Evolutionary conservation across 2,329 filamentous ascomycete species (phyloP), one percentile per base, ranked within the genome.

Genomic region (Arthrocladium fulminans): DNA sequence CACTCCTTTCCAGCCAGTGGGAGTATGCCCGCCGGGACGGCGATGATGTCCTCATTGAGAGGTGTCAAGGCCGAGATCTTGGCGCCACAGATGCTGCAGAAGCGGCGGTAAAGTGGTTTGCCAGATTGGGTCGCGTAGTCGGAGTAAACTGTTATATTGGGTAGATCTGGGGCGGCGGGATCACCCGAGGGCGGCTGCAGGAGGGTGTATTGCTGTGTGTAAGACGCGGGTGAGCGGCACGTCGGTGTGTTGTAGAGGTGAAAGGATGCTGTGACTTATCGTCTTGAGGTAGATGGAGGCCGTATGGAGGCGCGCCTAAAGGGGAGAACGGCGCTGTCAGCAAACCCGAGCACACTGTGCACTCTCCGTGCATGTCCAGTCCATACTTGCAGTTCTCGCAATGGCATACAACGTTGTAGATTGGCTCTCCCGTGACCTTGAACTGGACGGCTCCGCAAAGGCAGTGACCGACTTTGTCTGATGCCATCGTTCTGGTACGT

Each of bases 371-470:
- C 24, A 45, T 15, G 22, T 13, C 27, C 7, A 29, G 27, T 29
- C 47, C 51, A 40, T 43, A 53, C 51, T 47, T 48, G 49, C 52
- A 54, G 32, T 54, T 54, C 34, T 43, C 50, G 32, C 52, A 54
- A 29, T 54, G 52, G 20, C 52, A 54, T 10, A 54, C 40, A 10
- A 54, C 52, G 25, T 52, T 54, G 34, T 54, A 54, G 2, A 54
- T 51, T 2, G 52, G 52, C 24, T 49, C 34, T 9, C 52, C 52
- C 9, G 37, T 35, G 7, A 54, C 50, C 4, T 43, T 50, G 47
- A 54, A 54, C 1, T 41, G 48, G 24, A 54, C 37, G 24, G 52
- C 50, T 6, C 52, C 47, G 44, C 52, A 54, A 9, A 54, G 45
- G 41, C 52, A 54, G 23, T 44, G 50, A 22, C 52, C 52, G 9